Evolutionary conservation across 768 basidiomycete genomes (phyloP).

Genomic region (Trametes cinnabarina): DNA sequence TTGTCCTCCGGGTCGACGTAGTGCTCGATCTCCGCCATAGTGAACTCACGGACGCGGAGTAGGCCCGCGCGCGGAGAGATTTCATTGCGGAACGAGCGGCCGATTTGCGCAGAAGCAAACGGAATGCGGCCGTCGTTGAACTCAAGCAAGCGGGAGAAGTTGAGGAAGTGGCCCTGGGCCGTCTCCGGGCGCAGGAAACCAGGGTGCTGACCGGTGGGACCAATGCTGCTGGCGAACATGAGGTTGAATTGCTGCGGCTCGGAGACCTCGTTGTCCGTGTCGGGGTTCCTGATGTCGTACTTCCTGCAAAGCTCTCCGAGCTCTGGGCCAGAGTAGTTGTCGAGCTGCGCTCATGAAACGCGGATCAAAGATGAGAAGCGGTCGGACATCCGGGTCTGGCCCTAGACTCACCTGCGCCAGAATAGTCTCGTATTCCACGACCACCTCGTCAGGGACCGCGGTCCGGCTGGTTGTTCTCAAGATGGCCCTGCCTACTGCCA

Average conservation of each 20-base stretch:
- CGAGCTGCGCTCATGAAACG: conserved; percentile 54
- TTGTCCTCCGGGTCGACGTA: conserved; percentile 96
- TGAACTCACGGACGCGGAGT: conserved; percentile 96
- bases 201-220: conserved; percentile 94
- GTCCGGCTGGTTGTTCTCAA: background rate
- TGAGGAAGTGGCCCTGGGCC: conserved; percentile 97
- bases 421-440: conserved; percentile 74
- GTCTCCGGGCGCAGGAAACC: conserved; percentile 98
- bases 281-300: conserved; percentile 82
- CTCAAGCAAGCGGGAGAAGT: conserved; percentile 94
- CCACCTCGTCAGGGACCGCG: conserved; percentile 61
- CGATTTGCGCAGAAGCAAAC: conserved; percentile 97
- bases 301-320: conserved; percentile 84
- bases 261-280: conserved; percentile 87
- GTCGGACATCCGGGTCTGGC: background rate
- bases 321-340: conserved; percentile 89
- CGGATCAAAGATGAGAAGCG: conserved; percentile 7
- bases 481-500: background rate
- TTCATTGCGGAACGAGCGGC: conserved; percentile 95
- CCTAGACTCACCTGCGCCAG: conserved; percentile 75
- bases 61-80: conserved; percentile 96
- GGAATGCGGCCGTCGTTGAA: conserved; percentile 97
- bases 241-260: conserved; percentile 97
- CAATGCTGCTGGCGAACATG: conserved; percentile 98
- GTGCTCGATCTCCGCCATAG: conserved; percentile 99